Percentiles rank a stretch among this genome's conserved stretches.
Conservation (phyloP, 768 basidiomycete species). For the Calocera cornea region DNA sequence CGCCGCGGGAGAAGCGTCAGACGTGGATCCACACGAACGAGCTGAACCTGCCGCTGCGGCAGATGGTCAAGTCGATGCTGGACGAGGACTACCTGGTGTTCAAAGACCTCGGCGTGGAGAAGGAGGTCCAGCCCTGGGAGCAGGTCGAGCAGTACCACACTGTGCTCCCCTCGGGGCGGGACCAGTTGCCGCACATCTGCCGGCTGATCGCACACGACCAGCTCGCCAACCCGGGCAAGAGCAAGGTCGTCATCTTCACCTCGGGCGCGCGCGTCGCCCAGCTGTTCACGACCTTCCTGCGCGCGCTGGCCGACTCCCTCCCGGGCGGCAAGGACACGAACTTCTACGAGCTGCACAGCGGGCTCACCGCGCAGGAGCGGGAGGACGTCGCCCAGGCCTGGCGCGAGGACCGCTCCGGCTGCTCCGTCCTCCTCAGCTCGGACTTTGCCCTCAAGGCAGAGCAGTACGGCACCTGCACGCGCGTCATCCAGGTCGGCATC, state of each 20-base stretch:
- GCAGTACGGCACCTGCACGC: conserved; percentile 77
- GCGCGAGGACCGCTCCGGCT: conserved; percentile 37
- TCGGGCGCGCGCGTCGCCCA: conserved; percentile 76
- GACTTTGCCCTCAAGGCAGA: conserved; percentile 82
- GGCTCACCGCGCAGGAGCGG: conserved; percentile 46
- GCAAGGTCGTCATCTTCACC: conserved; percentile 73
- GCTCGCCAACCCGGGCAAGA: conserved; percentile 45
- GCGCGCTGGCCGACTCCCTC: conserved; percentile 30
- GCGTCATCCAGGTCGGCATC: conserved; percentile 82
- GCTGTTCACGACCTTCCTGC: conserved; percentile 52
- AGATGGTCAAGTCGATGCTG: conserved; percentile 51
- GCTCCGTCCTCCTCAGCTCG: conserved; percentile 63
- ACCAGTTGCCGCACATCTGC: conserved; percentile 68
- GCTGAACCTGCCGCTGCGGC: conserved; percentile 54
- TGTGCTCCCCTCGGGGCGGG: conserved; percentile 44
- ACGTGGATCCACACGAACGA: conserved; percentile 90
- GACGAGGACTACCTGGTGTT: conserved; percentile 52
- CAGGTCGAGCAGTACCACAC: conserved; percentile 69
- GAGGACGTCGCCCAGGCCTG: conserved; percentile 45
- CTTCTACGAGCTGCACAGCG: conserved; percentile 75
- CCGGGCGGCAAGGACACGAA: conserved; percentile 42
- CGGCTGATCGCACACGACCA: conserved; percentile 82
- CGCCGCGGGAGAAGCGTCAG: conserved; percentile 52
- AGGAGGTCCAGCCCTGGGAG: conserved; percentile 26
- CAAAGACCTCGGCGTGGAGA: conserved; percentile 54